A percentile compares a stretch with the other conserved stretches of the same genome.
Evolutionary conservation across 371 early-diverging fungal genomes (phyloP).

Genomic region (Cokeromyces recurvatus): DNA sequence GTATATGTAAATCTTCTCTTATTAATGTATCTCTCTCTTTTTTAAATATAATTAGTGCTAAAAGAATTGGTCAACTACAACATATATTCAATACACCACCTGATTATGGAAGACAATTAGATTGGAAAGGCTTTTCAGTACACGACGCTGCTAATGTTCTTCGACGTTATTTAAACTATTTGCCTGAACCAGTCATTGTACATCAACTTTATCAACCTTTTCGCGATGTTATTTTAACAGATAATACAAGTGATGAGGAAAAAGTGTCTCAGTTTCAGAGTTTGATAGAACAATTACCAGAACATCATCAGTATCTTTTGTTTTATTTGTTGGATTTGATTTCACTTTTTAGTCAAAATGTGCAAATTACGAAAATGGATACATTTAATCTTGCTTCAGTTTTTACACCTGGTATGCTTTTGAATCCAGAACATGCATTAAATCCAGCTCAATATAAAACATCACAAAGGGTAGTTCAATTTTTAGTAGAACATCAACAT

Average conservation of each 20-base stretch:
- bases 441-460: constrained; percentile 49
- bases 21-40: too few species aligned
- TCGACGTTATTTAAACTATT: constrained; percentile 53
- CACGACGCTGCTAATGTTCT: constrained; percentile 63
- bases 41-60: constrained; percentile 29
- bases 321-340: constrained; percentile 60
- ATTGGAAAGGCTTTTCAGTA: constrained; percentile 57
- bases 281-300: constrained; percentile 49
- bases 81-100: constrained; percentile 52
- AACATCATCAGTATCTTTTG: constrained; percentile 55
- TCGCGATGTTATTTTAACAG: constrained; percentile 46
- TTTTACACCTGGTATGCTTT: constrained; percentile 58
- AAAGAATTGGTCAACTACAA: constrained; percentile 57
- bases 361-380: constrained; percentile 25
- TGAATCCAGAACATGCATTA: constrained; percentile 47
- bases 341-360: constrained; percentile 47
- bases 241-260: constrained; percentile 9
- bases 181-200: constrained; percentile 64
- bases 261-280: constrained; percentile 45
- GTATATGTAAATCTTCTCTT: too few species aligned
- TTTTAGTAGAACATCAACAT: constrained; percentile 46
- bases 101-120: constrained; percentile 52
- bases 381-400: constrained; percentile 54
- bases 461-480: constrained; percentile 46
- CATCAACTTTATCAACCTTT: constrained; percentile 55